Conservation (phyloP, 2,329 filamentous ascomycete species). For the Purpureocillium lavendulum region DNA sequence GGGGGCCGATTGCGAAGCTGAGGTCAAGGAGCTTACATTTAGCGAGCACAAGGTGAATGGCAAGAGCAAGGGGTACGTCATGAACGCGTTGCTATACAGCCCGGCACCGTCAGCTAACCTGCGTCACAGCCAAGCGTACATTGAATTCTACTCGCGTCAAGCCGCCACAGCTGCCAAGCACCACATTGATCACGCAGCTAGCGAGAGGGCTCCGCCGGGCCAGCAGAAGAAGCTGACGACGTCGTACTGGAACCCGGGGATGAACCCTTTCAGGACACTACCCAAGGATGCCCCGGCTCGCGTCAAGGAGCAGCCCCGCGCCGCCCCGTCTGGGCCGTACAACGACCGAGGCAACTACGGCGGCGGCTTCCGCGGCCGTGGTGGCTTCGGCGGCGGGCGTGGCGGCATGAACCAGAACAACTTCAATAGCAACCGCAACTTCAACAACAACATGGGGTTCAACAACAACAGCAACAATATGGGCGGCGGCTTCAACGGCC, state of each 20-base stretch:
- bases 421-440: conserved; percentile 35
- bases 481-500: conserved; percentile 40
- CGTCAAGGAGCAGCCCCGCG: conserved; percentile 55
- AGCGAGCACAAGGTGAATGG: conserved; percentile 98
- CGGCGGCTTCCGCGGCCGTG: conserved; percentile 46
- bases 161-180: conserved; percentile 81
- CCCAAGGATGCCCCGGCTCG: conserved; percentile 71
- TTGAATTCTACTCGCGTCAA: conserved; percentile 77
- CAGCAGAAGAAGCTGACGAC: conserved; percentile 66
- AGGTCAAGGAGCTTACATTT: conserved; percentile 88
- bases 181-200: conserved; percentile 58
- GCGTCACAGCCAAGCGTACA: conserved; percentile 57
- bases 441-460: conserved; percentile 36
- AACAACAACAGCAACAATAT: conserved; percentile 30
- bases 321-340: conserved; percentile 39
- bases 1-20: conserved; percentile 73
- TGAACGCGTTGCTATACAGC: not conserved
- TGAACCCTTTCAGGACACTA: conserved; percentile 84
- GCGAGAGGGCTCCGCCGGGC: conserved; percentile 40
- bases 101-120: not conserved
- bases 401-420: conserved; percentile 39
- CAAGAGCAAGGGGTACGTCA: conserved; percentile 86
- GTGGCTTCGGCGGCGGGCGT: conserved; percentile 32
- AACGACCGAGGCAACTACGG: conserved; percentile 35
- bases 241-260: conserved; percentile 65